Conservation (phyloP, 179 eudicot species). For the Amaranthus tricolor region DNA sequence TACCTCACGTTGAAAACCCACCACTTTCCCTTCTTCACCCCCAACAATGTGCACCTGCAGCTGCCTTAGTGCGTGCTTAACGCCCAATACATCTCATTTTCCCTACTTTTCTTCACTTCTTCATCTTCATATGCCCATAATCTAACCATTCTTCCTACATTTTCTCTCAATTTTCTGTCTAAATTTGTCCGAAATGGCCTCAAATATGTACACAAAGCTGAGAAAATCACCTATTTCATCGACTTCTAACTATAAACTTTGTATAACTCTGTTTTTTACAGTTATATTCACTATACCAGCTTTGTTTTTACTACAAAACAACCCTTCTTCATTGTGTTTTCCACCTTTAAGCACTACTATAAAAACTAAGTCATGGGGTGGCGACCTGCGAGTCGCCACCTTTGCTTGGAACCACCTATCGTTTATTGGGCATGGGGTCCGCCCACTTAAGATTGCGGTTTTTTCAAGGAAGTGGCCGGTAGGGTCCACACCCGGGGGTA, state of each 20-base stretch:
- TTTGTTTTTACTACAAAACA: constrained; percentile 69
- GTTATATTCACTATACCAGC: constrained; percentile 69
- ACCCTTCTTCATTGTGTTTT: constrained; percentile 36
- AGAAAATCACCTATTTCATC: constrained; percentile 38
- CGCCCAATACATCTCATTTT: constrained; percentile 25
- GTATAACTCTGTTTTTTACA: constrained; percentile 65
- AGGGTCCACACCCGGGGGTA: constrained; percentile 74
- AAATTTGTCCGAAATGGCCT: constrained; percentile 38
- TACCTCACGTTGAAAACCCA: constrained; percentile 28
- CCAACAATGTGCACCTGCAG: constrained; percentile 32
- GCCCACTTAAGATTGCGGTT: constrained; percentile 54
- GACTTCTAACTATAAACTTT: constrained; percentile 50
- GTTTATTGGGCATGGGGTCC: constrained; percentile 27
- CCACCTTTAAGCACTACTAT: constrained; percentile 26
- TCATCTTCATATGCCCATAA: constrained; percentile 11
- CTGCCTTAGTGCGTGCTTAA: constrained; percentile 45
- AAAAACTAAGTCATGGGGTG: constrained; percentile 42
- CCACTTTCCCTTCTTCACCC: background rate
- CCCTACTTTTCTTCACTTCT: constrained; percentile 21
- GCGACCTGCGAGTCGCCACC: constrained; percentile 60
- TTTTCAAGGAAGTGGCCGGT: constrained; percentile 74
- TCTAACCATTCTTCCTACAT: background rate
- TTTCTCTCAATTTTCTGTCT: background rate
- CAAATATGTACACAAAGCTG: constrained; percentile 40
- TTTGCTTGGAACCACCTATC: constrained; percentile 65